Base-by-base conservation (phyloP, 1,284 basidiomycete species). In the Cystobasidium pallidum region DNA sequence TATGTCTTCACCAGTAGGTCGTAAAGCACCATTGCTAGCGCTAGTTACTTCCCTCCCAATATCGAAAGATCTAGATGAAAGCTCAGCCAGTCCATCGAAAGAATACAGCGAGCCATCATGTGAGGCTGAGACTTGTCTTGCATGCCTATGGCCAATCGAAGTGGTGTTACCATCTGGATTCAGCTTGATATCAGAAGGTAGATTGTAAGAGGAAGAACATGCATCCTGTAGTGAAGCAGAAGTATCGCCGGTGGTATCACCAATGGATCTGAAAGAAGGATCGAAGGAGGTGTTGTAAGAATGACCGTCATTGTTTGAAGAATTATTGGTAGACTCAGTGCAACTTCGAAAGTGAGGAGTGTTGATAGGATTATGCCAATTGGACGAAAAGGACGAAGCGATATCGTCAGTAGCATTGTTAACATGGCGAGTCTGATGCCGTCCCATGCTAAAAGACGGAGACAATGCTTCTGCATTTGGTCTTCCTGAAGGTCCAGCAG, bases 71-170 rank as follows among this genome's bases (percentile, higher is more conserved):
- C 30, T 32, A 10, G 54, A 34, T 19, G 54, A 36, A 34, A 57
- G 32, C 1, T 57, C 54, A 3, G 54, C 54, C 19, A 57, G 19
- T 28, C 54, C 54, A 57, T 57, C 54, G 19, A 57, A 57, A 19
- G 54, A 57, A 34, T 57, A 57, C 7, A 57, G 54, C 34, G 54
- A 57, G n/a, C 32, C 54, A 57, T 36, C 54, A 36, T 57, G 34
- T 34, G 54, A 57, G 15, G 10, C 32, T 34, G 54, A 57, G 15
- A n/a, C 32, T 7, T 57, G 54, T 34, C 54, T 57, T 57, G 54
- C 32, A 34, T 57, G 30, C 36, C 19, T 57, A 21, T 1, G 7
- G 24, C 17, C 30, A 57, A 3, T n/a, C 15, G 30, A 3, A 19
- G 32, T 34, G 19, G 54, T n/a, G 19, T 4, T 8, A 26, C 10